Evolutionary conservation across 192 early-diverging fungal species (phyloP), one percentile per base, ranked within the genome.

Genomic region (Chytriomyces sp.): DNA sequence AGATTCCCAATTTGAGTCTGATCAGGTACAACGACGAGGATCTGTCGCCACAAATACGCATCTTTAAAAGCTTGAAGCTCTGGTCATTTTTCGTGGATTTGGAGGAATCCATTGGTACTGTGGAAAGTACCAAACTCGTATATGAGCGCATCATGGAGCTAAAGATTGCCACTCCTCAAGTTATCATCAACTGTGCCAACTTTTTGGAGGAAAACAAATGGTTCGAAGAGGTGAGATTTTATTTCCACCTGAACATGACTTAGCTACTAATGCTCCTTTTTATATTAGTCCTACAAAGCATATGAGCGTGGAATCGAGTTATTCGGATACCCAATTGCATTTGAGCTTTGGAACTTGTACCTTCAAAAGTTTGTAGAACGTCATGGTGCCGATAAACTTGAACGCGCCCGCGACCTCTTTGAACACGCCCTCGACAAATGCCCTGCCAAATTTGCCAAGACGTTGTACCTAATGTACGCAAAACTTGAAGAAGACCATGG

Each of bases 341-440:
- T 95, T 75, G 98, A 99, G 69, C 83, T 99, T 41, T 99, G 98
- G 98, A 96, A 92, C 77, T 81, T 96, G 25, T 99, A 99, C 81
- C 80, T 99, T 54, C 80, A 85, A 14, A 90, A 91, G 70, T 98
- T 98, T 67, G 81, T 94, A 28, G 74, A 75, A 17, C 92, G 96
- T 36, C 96, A 94, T 77, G 91, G 87, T n/a, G 93, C 91, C 33
- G 71, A 85, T 2, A 92, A 95, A 73, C 73, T 98, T 3, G 98
- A 99, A 81, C 88, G 98, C 22, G 80, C 94, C 0, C 87, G 98
- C 69, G 98, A 98, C 76, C 81, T 99, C 56, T 97, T 95, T 68
- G 98, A 99, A 81, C 91, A 96, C 77, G 94, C 98, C 19, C 59
- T 98, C 14, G 90, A 91, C 52, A 88, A 89, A 39, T 91, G 91